phyloP scores from a whole-genome alignment of 1,284 basidiomycete genomes.

The Tilletia setariae region DNA sequence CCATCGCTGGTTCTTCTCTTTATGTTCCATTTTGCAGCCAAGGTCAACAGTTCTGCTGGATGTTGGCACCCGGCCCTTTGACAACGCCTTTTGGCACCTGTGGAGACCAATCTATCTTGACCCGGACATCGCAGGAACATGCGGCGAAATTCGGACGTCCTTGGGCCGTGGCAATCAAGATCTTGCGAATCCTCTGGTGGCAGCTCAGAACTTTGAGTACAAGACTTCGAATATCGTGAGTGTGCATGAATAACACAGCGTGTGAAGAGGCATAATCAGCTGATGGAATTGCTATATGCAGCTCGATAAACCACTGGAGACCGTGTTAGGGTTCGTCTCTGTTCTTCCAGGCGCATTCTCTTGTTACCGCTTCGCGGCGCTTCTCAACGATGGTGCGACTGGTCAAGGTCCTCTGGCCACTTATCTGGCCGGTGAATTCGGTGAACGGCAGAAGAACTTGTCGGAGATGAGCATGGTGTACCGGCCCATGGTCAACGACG shows the following conservation, averaged over 20 bases:
- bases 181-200: constrained; percentile 17
- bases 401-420: constrained; percentile 16
- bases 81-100: constrained; percentile 20
- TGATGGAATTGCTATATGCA: background rate
- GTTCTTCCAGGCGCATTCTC: constrained; percentile 22
- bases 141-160: constrained; percentile 16
- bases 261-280: too few species aligned
- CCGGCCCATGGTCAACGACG: constrained; percentile 11
- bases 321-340: constrained; percentile 17
- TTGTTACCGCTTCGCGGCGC: constrained; percentile 16
- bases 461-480: constrained; percentile 10
- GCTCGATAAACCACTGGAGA: constrained; percentile 19
- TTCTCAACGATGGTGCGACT: constrained; percentile 18
- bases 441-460: constrained; percentile 16
- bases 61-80: constrained; percentile 15
- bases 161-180: constrained; percentile 2
- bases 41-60: constrained; percentile 13
- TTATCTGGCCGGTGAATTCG: constrained; percentile 18
- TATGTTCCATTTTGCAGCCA: constrained; percentile 21
- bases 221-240: constrained; percentile 16
- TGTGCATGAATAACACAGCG: background rate
- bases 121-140: constrained; percentile 11
- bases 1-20: constrained; percentile 19
- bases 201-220: constrained; percentile 21
- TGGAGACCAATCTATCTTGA: constrained; percentile 17